Base-by-base conservation (phyloP, 2,329 filamentous ascomycete genomes). In the Diaporthe sp. region DNA sequence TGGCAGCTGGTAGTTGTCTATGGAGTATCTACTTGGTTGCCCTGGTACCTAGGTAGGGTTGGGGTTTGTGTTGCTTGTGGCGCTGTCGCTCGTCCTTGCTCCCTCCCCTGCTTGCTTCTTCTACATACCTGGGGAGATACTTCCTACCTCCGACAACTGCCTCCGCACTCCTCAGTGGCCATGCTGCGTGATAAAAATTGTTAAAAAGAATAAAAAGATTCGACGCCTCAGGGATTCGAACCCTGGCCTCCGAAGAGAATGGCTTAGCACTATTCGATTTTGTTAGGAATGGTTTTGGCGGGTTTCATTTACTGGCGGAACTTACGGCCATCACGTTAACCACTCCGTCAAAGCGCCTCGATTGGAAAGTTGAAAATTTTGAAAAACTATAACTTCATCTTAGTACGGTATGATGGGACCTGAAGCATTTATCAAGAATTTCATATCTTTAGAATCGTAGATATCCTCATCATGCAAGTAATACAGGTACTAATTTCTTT, bases 141-240 rank as follows among this genome's bases (percentile, higher is more conserved):
- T 49, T 49, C 22, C 10, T 4, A 13, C 37, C 37, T 39, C 37
- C 3, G 12, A 39, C 37, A 39, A 39, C 37, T 39, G 37, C 37
- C 12, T 13, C 37, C 12, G 12, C 37, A 39, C 37, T 39, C 10
- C 10, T 4, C 34, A 34, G 37, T 15, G 37, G 37, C 12, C 37
- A 12, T 39, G 37, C 12, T 39, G 37, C 3, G 12, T 13, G 37
- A 39, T 39, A 44, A 44, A 44, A 44, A 44, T 5, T 19, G 0
- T 17, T 2, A 22, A 31, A 8, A 28, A 34, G 22, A 10, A 1
- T 28, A 42, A 69, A 55, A 69, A 31, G 2, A 39, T 28, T 31
- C 65, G 65, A 69, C 49, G 22, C 65, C 65, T 69, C 46, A 31
- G 65, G 8, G 65, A 69, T 69, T 69, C 65, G 65, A 69, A 69